A percentile compares a stretch with the other conserved stretches of the same genome.
Evolutionary conservation across 306 rosid species (phyloP).

Genomic region (Oemleria cerasiformis): DNA sequence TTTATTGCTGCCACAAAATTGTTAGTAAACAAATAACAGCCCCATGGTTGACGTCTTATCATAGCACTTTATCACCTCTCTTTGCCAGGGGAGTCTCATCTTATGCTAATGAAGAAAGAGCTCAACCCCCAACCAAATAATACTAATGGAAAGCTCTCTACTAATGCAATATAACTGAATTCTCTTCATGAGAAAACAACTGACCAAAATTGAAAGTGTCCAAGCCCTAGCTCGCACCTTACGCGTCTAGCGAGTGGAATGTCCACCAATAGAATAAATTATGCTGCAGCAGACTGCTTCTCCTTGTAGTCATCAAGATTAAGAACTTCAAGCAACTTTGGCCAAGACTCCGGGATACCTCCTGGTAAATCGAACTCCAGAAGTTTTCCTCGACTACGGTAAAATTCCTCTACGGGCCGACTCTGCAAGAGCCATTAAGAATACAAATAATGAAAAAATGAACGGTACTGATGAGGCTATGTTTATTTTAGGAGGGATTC

Average conservation of each 20-base stretch:
- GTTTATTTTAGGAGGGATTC: too few species aligned
- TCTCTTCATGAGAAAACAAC: slow-evolving; percentile 24
- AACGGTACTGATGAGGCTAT: not conserved
- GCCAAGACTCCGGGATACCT: slow-evolving; percentile 97
- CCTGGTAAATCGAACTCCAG: slow-evolving; percentile 96
- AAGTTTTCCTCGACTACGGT: slow-evolving; percentile 67
- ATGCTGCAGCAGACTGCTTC: slow-evolving; percentile 75
- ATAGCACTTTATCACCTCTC: too few species aligned
- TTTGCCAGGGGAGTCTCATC: too few species aligned
- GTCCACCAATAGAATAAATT: slow-evolving; percentile 36
- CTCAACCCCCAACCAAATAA: slow-evolving; percentile 24
- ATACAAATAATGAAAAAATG: slow-evolving; percentile 9
- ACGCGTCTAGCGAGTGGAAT: slow-evolving; percentile 51
- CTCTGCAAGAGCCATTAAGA: slow-evolving; percentile 47
- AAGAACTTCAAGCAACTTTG: slow-evolving; percentile 81
- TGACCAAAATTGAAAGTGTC: slow-evolving; percentile 12
- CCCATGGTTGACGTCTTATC: not conserved
- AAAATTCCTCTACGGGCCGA: slow-evolving; percentile 82
- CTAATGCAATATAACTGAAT: slow-evolving; percentile 21
- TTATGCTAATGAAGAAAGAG: too few species aligned
- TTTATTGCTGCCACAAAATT: slow-evolving; percentile 28
- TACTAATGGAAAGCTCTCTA: slow-evolving; percentile 16
- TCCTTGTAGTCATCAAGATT: slow-evolving; percentile 78
- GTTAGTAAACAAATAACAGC: slow-evolving; percentile 20
- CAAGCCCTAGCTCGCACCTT: slow-evolving; percentile 50